A percentile compares a stretch with the other conserved stretches of the same genome.
These are phyloP conservation scores for Dendrobium officinale DNA, from an alignment of 106 monocot genomes.

Conservation along the genomic window DNA sequence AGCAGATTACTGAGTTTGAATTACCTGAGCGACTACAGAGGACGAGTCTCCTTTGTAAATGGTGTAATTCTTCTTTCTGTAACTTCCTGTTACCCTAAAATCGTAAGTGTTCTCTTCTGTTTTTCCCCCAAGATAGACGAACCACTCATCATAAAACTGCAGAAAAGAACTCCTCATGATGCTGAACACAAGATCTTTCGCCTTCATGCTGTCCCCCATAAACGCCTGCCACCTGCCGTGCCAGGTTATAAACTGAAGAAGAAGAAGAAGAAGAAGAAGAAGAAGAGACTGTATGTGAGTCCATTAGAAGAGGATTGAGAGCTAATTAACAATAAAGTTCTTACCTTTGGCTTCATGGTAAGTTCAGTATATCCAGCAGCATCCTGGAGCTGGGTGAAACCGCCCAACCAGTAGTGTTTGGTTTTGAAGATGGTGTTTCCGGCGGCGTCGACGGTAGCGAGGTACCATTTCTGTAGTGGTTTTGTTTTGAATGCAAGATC, in stretches of 20 bases:
- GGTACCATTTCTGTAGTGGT: no score
- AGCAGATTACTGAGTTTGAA: background rate
- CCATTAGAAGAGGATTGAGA: no score
- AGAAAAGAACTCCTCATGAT: background rate
- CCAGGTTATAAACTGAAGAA: background rate
- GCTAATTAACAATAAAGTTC: no score
- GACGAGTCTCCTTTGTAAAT: conserved; percentile 1
- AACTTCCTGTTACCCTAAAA: conserved; percentile 2
- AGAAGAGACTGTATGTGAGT: no score
- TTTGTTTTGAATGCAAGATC: no score
- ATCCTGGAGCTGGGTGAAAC: no score
- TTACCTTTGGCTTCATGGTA: no score
- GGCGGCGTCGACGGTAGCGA: no score
- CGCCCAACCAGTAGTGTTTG: no score
- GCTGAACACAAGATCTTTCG: background rate
- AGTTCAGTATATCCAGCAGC: no score
- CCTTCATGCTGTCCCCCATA: background rate
- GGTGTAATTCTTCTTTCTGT: conserved; percentile 11
- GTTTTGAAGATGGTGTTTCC: no score
- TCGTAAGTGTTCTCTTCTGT: background rate
- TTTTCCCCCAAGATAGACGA: conserved; percentile 5
- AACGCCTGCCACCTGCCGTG: conserved; percentile 5
- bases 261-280: background rate
- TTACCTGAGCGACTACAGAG: conserved; percentile 3
- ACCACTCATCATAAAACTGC: conserved; percentile 6